A percentile compares a stretch with the other conserved stretches of the same genome.
Conservation (phyloP, 179 eudicot species). For the Monotropa hypopitys region DNA sequence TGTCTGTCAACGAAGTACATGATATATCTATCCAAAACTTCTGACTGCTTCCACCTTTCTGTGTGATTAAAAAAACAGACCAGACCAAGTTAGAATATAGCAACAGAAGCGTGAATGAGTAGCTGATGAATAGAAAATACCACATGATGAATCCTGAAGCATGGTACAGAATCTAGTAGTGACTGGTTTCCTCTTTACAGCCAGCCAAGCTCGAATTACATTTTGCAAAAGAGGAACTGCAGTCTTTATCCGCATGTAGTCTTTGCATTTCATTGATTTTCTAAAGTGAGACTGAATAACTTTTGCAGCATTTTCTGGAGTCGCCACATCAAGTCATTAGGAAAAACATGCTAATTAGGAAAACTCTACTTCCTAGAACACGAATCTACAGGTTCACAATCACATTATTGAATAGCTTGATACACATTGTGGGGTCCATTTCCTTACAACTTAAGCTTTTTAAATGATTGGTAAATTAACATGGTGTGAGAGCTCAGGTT, state of each 20-base stretch:
- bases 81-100: neutral
- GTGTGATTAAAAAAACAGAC: conserved; percentile 13
- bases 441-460: too few relatives aligned
- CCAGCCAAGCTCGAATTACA: conserved; percentile 46
- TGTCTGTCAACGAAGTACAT: conserved; percentile 42
- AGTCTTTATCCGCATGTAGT: conserved; percentile 31
- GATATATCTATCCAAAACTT: conserved; percentile 18
- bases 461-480: too few relatives aligned
- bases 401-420: too few relatives aligned
- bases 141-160: conserved; percentile 16
- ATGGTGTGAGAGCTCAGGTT: too few relatives aligned
- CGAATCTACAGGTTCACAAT: neutral
- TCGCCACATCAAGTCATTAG: conserved; percentile 6
- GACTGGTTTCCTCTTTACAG: conserved; percentile 21
- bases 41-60: conserved; percentile 25
- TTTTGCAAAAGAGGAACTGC: conserved; percentile 39
- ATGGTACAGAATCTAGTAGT: conserved; percentile 13
- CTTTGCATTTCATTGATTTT: conserved; percentile 25
- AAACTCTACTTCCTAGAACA: neutral
- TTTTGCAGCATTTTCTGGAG: conserved; percentile 54
- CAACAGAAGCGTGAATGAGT: neutral
- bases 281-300: conserved; percentile 55
- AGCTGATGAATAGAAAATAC: conserved; percentile 7
- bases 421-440: too few relatives aligned
- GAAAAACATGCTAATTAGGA: neutral